Percentiles rank a stretch among this genome's conserved stretches.
Conservation (phyloP, 78 protist genomes). For the Planoprotostelium fungivorum region DNA sequence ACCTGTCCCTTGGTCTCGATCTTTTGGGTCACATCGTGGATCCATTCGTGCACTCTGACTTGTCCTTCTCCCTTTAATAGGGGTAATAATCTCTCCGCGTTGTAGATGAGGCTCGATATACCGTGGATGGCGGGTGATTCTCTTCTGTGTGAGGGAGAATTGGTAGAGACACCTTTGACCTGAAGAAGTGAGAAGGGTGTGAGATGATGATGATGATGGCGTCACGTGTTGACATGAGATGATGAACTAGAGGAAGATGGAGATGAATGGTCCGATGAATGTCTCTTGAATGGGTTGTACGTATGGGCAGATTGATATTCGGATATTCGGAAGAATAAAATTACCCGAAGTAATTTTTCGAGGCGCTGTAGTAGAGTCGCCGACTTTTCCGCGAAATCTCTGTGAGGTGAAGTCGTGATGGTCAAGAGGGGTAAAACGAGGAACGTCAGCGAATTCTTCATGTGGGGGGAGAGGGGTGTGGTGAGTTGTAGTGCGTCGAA, state of each 20-base stretch:
- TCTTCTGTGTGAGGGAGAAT: too few species aligned
- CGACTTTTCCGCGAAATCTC: background rate
- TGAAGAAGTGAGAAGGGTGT: too few species aligned
- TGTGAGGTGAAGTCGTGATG: background rate
- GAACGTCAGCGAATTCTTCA: background rate
- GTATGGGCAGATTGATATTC: too few species aligned
- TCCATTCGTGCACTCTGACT: background rate
- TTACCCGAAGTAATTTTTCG: background rate
- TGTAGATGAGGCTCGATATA: background rate
- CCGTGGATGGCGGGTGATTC: background rate
- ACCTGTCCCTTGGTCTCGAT: background rate
- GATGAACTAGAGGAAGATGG: too few species aligned
- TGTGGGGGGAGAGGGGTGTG: background rate
- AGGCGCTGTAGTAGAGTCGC: background rate
- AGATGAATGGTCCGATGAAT: background rate
- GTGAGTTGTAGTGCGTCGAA: background rate
- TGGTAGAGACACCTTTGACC: too few species aligned
- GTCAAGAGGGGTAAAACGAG: background rate
- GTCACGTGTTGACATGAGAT: too few species aligned
- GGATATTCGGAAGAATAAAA: background rate
- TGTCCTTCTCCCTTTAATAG: background rate
- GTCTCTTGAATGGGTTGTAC: background rate
- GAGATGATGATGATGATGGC: too few species aligned
- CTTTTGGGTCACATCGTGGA: background rate
- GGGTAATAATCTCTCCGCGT: background rate